A percentile compares a stretch with the other conserved stretches of the same genome.
phyloP scores from a whole-genome alignment of 1,284 basidiomycete genomes.

The Cutaneotrichosporon cavernicola region DNA sequence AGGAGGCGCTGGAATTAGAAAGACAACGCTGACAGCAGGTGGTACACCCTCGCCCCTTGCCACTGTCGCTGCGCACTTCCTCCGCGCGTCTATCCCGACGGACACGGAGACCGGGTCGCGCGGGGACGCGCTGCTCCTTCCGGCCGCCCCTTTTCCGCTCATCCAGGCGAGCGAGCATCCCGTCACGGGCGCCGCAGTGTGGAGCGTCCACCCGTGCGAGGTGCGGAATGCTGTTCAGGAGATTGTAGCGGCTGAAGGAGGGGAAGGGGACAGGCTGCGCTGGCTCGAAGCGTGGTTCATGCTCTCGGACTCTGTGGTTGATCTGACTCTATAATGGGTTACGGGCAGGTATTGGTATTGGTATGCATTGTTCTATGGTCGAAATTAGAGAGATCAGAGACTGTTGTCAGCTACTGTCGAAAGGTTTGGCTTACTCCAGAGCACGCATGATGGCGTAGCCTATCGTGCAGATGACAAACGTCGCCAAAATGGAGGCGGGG shows the following conservation, averaged over 20 bases:
- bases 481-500: conserved; percentile 83
- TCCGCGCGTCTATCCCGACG: conserved; percentile 8
- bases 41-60: conserved; percentile 31
- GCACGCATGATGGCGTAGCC: conserved; percentile 65
- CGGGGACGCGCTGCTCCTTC: conserved; percentile 27
- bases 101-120: neutral
- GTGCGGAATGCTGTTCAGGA: conserved; percentile 33
- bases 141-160: conserved; percentile 34
- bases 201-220: conserved; percentile 40
- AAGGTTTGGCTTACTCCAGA: conserved; percentile 13
- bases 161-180: conserved; percentile 39
- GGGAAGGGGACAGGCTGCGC: conserved; percentile 15
- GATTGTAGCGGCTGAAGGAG: conserved; percentile 21
- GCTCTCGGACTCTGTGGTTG: conserved; percentile 35
- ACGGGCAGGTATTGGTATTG: conserved; percentile 2
- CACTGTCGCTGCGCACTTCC: conserved; percentile 15
- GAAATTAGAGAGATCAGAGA: neutral
- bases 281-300: conserved; percentile 47
- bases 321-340: conserved; percentile 21
- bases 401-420: neutral
- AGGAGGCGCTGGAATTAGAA: neutral
- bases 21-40: conserved; percentile 18
- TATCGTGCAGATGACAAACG: conserved; percentile 75
- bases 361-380: neutral
- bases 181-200: conserved; percentile 31